Base-by-base conservation (phyloP, 768 basidiomycete species). In the Coprinopsis marcescibilis region DNA sequence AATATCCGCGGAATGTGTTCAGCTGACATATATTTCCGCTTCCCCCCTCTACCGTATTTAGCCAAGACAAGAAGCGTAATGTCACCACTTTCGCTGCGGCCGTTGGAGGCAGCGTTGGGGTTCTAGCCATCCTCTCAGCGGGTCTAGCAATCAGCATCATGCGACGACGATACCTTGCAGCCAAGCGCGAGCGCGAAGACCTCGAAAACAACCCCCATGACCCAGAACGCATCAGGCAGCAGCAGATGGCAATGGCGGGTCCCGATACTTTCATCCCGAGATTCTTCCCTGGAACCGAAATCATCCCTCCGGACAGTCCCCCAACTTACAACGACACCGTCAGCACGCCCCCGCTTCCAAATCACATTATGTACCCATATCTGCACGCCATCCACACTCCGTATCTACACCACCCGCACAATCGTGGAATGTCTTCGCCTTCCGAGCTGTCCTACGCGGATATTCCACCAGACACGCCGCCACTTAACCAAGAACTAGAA, bases 1-100 rank as follows among this genome's bases (percentile, higher is more conserved):
- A 8, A 36, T 36, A 7, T 36, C 35, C 21, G 7, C 8, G 10
- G 11, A 4, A 5, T 7, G 17, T 23, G 38, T 24, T 23, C 29
- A 39, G 8, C 26, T 21, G 24, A 47, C 21, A 26, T 40, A 6
- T 14, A 39, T n/a, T 40, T 17, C 38, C 35, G 40, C 21, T 47
- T 33, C 25, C 14, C 17, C 15, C 21, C 4, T 29, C 38, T 14
- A 21, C 5, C 17, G 27, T 34, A 35, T n/a, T 30, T 49, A 63
- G 60, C 35, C 52, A 39, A 20, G 41, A 46, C 14, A 63, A 64
- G 53, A 59, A 64, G 43, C 62, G 60, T 42, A 67, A 66, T 26
- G 50, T 68, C 15, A 70, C 67, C 13, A 77, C 78, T 4, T 80
- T 82, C 55, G 77, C 66, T 1, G 75, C 70, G n/a, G 76, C 73